Evolutionary conservation across 1,284 basidiomycete genomes (phyloP), one percentile per base, ranked within the genome.

Genomic region (Ceratobasidium sp.): DNA sequence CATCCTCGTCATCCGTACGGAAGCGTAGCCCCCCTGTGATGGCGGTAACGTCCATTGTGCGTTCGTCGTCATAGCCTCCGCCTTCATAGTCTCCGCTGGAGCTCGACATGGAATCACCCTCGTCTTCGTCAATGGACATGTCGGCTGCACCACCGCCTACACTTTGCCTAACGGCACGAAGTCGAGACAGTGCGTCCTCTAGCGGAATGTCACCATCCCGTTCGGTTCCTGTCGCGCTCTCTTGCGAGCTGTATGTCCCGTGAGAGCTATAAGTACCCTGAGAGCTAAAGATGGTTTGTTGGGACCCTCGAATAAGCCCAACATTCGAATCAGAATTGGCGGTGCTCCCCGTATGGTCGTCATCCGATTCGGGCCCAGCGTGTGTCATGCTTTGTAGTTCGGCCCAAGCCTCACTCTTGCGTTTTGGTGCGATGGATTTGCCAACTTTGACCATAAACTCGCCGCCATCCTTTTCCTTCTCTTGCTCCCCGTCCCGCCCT

Each of bases 371-470:
- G 4, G 23, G 28, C 28, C 67, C 67, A 36, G 67, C 67, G 23
- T 48, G 28, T 1, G 53, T 59, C 28, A 70, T 41, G 53, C 67
- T 72, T 48, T 74, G 74, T 6, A 74, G 58, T 21, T 65, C 61
- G 10, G 74, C 71, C 74, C 74, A 73, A 0, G 72, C 72, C 55
- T 74, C 71, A 60, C 69, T 70, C 41, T 70, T 70, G 26, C 67
- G 67, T 14, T 39, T 53, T 14, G 67, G 67, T 5, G 41, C 67
- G 30, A 59, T 70, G 1, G 55, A 70, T 36, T 70, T 59, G 53
- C 67, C 67, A 23, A 36, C 41, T 32, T 70, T 70, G 67, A 70
- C 67, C 23, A 52, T 21, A 21, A 57, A 57, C n/a, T 57, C 53
- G 30, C 53, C 53, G 30, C 43, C 30, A 14, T 59, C 58, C 36